Conservation (phyloP, 306 rosid genomes). For the Arachis stenosperma region DNA sequence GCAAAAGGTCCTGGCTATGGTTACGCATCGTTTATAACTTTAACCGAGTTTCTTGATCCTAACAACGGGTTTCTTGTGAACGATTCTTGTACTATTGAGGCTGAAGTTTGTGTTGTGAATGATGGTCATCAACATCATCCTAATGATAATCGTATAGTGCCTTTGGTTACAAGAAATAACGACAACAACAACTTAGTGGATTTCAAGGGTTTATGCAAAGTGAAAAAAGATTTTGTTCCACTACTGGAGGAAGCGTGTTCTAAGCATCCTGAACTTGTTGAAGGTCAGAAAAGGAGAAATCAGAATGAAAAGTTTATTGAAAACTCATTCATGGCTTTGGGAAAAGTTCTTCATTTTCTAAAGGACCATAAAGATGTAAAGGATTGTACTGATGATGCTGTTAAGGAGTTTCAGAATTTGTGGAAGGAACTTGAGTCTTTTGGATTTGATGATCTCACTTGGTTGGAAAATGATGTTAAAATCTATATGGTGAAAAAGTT, state of each 20-base stretch:
- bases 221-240: constrained; percentile 4
- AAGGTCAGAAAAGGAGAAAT: neutral
- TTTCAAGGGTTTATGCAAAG: constrained; percentile 15
- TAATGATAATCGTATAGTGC: neutral
- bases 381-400: constrained; percentile 3
- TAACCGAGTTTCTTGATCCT: constrained; percentile 54
- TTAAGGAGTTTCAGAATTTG: neutral
- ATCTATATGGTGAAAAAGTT: too few species aligned
- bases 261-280: too few species aligned
- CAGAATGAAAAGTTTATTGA: neutral
- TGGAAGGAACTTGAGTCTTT: constrained; percentile 5
- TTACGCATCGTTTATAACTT: constrained; percentile 63
- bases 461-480: too few species aligned
- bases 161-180: neutral
- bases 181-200: constrained; percentile 2
- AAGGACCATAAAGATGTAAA: constrained; percentile 13
- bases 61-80: constrained; percentile 52
- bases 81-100: constrained; percentile 61
- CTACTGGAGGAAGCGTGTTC: neutral
- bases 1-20: constrained; percentile 56
- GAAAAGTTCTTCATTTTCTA: constrained; percentile 16
- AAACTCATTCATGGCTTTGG: constrained; percentile 25
- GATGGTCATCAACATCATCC: neutral
- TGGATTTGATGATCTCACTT: too few species aligned
- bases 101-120: constrained; percentile 51